These are phyloP conservation scores for Emergomyces africanus DNA, from an alignment of 2,329 filamentous ascomycete genomes.

Conservation along the genomic window DNA sequence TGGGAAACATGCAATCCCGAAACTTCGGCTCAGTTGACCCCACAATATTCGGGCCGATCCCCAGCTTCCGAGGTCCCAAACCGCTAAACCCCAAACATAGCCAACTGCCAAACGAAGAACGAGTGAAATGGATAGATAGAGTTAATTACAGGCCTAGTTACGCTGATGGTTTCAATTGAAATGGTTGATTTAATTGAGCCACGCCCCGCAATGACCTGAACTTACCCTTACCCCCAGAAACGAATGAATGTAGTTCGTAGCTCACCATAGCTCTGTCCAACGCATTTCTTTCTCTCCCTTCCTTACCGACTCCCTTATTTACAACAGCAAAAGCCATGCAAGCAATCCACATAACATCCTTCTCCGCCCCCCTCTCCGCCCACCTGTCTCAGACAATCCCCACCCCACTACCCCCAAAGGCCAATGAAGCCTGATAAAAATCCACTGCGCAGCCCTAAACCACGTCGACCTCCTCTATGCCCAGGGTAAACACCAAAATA, in stretches of 20 bases:
- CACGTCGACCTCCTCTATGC: slow-evolving; percentile 50
- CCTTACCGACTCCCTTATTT: neutral
- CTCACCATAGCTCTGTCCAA: neutral
- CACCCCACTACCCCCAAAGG: slow-evolving; percentile 18
- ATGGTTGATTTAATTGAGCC: neutral
- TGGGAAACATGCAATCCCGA: neutral
- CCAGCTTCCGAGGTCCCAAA: neutral
- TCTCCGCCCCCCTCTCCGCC: slow-evolving; percentile 20
- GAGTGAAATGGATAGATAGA: neutral
- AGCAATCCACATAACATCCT: slow-evolving; percentile 28
- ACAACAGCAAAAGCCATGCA: slow-evolving; percentile 22
- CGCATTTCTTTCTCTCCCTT: neutral
- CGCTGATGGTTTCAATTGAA: neutral
- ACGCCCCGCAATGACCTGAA: neutral
- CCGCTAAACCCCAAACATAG: neutral
- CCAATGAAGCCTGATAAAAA: slow-evolving; percentile 33
- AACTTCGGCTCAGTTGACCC: neutral
- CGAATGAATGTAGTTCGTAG: neutral
- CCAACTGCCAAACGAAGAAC: neutral
- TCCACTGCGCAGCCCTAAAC: slow-evolving; percentile 45
- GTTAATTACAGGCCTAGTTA: neutral
- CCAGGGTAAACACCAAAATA: slow-evolving; percentile 48
- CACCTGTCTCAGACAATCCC: slow-evolving; percentile 22
- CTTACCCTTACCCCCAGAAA: neutral
- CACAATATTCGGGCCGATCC: neutral